Evolutionary conservation across 1,284 basidiomycete genomes (phyloP), one percentile per base, ranked within the genome.

Genomic region (Porogramme epimiltina): DNA sequence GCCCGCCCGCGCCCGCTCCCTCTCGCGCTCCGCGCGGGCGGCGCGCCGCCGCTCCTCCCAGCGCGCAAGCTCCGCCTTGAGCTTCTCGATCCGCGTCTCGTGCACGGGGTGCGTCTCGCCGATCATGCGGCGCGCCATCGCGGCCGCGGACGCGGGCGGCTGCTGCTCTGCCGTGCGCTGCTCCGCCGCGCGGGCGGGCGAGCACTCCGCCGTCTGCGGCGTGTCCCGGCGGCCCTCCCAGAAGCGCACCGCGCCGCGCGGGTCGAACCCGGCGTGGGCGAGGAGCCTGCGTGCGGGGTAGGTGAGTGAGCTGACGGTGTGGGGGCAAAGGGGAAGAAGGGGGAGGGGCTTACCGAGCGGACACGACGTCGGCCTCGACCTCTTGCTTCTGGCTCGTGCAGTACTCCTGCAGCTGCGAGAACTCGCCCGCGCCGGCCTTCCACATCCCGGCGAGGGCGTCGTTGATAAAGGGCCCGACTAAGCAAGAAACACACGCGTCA

Each of bases 351-450:
- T 49, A 89, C 89, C 90, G 75, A 9, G 87, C 79, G 11, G 91
- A 93, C 19, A 93, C 90, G n/a, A 93, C 72, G 67, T 95, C 93
- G 1, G 93, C 93, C 67, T 95, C 93, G 33, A 89, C 82, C 68
- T 94, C 93, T 66, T 94, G 90, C 39, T 79, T 79, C 61, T 83
- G 74, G 56, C 82, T 89, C 25, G 85, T 90, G 59, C 85, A 90
- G 49, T 80, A 79, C 60, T 87, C 84, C 19, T 86, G 85, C 9
- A 87, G 69, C 63, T 85, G 85, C 33, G 78, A 75, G 47, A 94
- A 72, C 63, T 93, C 91, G 4, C 84, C 81, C 5, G 86, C 83
- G 3, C 89, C 85, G 2, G 87, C 77, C 65, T 85, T 86, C 23
- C 90, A 89, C 44, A 93, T 63, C 52, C 90, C 85, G 0, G 87